Evolutionary conservation across 2,329 filamentous ascomycete species (phyloP).

Genomic region (Zasmidium citrigriseum): DNA sequence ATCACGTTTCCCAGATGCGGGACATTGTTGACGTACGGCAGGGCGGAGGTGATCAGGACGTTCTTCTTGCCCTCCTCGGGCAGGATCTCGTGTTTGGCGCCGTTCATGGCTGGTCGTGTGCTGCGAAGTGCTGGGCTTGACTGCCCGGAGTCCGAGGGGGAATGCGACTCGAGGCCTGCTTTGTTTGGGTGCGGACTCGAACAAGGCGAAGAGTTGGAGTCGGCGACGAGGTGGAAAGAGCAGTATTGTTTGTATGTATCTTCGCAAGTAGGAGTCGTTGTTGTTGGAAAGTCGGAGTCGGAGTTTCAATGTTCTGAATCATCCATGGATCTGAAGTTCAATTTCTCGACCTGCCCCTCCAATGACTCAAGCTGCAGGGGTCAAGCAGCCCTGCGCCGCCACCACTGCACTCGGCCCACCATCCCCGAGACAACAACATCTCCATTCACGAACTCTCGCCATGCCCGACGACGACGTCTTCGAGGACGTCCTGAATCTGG

Average conservation of each 20-base stretch:
- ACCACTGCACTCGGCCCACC: not conserved
- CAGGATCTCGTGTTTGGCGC: conserved; percentile 37
- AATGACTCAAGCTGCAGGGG: conserved; percentile 5
- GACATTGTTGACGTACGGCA: conserved; percentile 78
- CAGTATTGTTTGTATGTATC: not conserved
- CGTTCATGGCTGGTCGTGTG: conserved; percentile 6
- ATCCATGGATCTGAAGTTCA: not conserved
- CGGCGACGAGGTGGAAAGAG: not conserved
- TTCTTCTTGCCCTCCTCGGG: conserved; percentile 68
- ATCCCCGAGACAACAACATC: not conserved
- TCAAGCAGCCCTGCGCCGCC: not conserved
- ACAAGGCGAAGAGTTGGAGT: not conserved
- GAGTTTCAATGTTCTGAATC: no score
- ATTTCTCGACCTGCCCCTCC: not conserved
- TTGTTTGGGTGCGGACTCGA: not conserved
- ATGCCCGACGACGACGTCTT: conserved; percentile 40
- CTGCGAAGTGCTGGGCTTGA: not conserved
- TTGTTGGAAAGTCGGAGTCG: no score
- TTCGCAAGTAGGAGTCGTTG: not conserved
- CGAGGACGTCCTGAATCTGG: conserved; percentile 59
- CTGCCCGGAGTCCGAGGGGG: not conserved
- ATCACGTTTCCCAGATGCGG: conserved; percentile 87
- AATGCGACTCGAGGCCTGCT: not conserved
- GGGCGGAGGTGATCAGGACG: conserved; percentile 85
- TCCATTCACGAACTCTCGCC: not conserved